Percentiles rank a stretch among this genome's conserved stretches.
Evolutionary conservation across 1,284 basidiomycete species (phyloP).

Genomic region (Pseudozyma pruni): DNA sequence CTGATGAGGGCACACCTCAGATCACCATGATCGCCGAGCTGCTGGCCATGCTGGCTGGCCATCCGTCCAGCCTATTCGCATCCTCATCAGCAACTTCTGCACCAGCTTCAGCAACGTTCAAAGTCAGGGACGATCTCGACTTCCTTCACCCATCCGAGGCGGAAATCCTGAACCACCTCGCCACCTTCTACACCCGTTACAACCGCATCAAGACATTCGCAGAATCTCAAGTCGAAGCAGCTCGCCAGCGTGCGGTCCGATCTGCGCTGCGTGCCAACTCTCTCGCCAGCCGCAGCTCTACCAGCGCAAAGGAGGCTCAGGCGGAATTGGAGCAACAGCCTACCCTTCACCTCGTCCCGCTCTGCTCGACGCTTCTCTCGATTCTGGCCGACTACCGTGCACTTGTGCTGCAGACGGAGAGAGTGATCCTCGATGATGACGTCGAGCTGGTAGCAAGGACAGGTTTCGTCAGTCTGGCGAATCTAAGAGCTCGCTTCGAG

Average conservation of each 20-base stretch:
- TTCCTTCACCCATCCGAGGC: slow-evolving; percentile 45
- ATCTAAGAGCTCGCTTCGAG: slow-evolving; percentile 43
- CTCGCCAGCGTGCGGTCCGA: slow-evolving; percentile 38
- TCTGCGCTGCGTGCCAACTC: slow-evolving; percentile 40
- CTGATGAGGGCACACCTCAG: neutral
- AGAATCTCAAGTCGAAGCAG: slow-evolving; percentile 33
- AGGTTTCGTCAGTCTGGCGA: slow-evolving; percentile 49
- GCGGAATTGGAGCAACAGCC: slow-evolving; percentile 29
- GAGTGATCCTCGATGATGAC: slow-evolving; percentile 33
- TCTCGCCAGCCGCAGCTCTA: slow-evolving; percentile 12
- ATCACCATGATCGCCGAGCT: slow-evolving; percentile 45
- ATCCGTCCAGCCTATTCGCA: slow-evolving; percentile 49
- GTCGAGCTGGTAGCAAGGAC: slow-evolving; percentile 30
- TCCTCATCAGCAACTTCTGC: slow-evolving; percentile 19
- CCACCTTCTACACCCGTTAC: slow-evolving; percentile 43
- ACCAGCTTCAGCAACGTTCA: slow-evolving; percentile 8
- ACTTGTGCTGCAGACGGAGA: slow-evolving; percentile 41
- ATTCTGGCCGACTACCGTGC: slow-evolving; percentile 42
- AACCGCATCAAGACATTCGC: slow-evolving; percentile 42
- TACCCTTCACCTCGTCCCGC: slow-evolving; percentile 48
- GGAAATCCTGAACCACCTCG: slow-evolving; percentile 42
- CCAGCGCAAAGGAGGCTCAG: slow-evolving; percentile 14
- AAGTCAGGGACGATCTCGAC: slow-evolving; percentile 35
- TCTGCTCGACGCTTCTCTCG: slow-evolving; percentile 45
- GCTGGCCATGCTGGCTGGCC: slow-evolving; percentile 48